Conservation (phyloP, 257 asterid genomes). For the Solanum etuberosum region DNA sequence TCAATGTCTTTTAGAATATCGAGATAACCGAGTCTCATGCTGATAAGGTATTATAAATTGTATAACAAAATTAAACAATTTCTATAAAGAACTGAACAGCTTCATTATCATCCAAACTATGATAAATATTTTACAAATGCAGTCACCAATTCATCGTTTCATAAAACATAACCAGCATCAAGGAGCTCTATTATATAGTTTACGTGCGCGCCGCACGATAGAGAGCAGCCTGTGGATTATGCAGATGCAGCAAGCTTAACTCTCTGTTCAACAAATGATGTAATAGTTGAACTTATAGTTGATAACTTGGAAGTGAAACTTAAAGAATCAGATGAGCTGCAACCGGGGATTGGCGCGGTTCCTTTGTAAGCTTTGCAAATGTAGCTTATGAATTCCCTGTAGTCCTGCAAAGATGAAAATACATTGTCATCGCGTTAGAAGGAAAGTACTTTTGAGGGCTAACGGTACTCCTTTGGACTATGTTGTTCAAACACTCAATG, state of each 20-base stretch:
- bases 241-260: neutral
- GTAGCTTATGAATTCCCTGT: constrained; percentile 15
- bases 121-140: neutral
- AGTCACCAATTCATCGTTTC: neutral
- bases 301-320: neutral
- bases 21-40: neutral
- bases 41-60: too few species aligned
- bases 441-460: neutral
- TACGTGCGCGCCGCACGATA: too few species aligned
- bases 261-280: neutral
- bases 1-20: too few species aligned
- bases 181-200: neutral
- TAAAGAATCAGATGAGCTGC: neutral
- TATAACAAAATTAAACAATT: neutral
- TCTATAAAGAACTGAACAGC: neutral
- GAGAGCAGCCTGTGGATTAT: neutral
- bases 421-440: neutral
- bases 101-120: neutral
- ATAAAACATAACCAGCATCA: neutral
- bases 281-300: neutral
- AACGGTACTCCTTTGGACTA: neutral
- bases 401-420: constrained; percentile 17
- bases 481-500: neutral
- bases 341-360: constrained; percentile 8
- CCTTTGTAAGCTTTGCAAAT: constrained; percentile 31